Conservation (phyloP, 495 filamentous ascomycete genomes). For the Opeltia flavorubescens region DNA sequence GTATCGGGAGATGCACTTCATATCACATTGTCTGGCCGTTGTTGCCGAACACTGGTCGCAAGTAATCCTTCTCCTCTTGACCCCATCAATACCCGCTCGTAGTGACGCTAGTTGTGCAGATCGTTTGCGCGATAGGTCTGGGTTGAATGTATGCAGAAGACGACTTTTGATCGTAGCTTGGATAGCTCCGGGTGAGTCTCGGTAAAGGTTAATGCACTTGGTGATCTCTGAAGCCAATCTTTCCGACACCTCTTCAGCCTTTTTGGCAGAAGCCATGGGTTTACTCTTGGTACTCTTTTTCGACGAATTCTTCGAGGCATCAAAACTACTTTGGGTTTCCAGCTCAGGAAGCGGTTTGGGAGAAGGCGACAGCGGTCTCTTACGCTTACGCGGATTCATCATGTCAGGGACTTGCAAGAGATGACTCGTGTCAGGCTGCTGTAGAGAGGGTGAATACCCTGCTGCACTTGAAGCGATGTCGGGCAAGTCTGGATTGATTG, state of each 20-base stretch:
- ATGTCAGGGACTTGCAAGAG: not conserved
- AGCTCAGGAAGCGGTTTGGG: not conserved
- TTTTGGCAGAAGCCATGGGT: not conserved
- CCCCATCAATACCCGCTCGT: not conserved
- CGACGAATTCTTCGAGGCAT: not conserved
- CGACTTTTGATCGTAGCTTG: not conserved
- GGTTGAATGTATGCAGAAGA: not conserved
- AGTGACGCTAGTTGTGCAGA: not conserved
- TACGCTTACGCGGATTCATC: not conserved
- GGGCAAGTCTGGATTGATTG: not conserved
- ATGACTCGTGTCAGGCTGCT: not conserved
- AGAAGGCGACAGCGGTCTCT: not conserved
- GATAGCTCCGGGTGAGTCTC: not conserved
- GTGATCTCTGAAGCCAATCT: conserved; percentile 4
- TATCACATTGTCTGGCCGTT: conserved; percentile 48
- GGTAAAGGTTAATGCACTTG: not conserved
- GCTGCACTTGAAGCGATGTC: not conserved
- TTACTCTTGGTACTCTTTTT: not conserved
- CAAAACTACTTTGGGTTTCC: not conserved
- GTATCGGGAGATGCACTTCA: conserved; percentile 43
- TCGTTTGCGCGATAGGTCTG: not conserved
- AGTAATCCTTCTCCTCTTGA: conserved; percentile 22
- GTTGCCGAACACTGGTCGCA: conserved; percentile 42
- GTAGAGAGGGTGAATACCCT: not conserved
- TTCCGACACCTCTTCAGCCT: not conserved